These are phyloP conservation scores for Suillus clintonianus DNA, from an alignment of 768 basidiomycete genomes.

Conservation along the genomic window DNA sequence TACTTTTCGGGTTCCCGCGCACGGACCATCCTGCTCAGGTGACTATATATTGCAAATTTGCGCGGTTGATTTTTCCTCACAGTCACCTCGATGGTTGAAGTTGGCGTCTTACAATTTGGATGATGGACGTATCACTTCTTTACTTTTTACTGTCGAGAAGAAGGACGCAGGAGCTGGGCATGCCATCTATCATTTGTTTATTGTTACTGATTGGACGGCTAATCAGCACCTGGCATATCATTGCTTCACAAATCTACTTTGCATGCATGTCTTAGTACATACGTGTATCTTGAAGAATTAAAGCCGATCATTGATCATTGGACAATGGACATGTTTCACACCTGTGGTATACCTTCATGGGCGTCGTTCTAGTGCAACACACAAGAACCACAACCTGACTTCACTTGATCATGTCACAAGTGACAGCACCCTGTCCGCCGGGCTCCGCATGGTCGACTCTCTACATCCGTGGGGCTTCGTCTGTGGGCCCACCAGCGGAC, in stretches of 20 bases:
- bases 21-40: slow-evolving; percentile 47
- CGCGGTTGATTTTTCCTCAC: slow-evolving; percentile 23
- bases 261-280: background rate
- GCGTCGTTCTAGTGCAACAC: background rate
- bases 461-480: background rate
- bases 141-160: slow-evolving; percentile 47
- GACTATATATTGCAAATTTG: slow-evolving; percentile 29
- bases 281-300: background rate
- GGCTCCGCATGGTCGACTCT: background rate
- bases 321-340: background rate
- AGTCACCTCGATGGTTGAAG: slow-evolving; percentile 44
- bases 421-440: background rate
- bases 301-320: background rate
- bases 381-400: background rate
- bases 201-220: slow-evolving; percentile 55
- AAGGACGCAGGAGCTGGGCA: slow-evolving; percentile 66
- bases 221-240: slow-evolving; percentile 70
- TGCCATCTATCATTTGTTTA: slow-evolving; percentile 53
- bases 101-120: slow-evolving; percentile 27
- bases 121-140: slow-evolving; percentile 23
- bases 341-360: background rate
- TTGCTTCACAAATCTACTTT: slow-evolving; percentile 6
- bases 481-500: background rate
- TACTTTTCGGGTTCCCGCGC: slow-evolving; percentile 37
- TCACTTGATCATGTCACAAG: background rate